phyloP scores from a whole-genome alignment of 176 grass and related monocot species.

The Secale cereale region DNA sequence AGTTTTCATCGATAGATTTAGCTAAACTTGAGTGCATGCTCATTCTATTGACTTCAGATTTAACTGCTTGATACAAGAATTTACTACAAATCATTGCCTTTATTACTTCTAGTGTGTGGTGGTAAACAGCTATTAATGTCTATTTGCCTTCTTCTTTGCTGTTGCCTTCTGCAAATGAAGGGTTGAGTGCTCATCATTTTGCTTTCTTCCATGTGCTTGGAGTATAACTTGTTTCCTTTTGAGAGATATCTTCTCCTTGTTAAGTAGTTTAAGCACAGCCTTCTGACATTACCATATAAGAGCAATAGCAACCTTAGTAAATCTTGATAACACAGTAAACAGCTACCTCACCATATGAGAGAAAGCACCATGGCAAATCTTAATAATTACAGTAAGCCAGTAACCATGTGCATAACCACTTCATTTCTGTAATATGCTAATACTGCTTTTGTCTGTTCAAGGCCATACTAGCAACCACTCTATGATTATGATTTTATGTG shows the following conservation, averaged over 20 bases:
- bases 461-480: conserved; percentile 6
- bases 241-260: conserved; percentile 1
- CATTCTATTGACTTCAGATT: conserved; percentile 33
- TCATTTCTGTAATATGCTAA: not conserved
- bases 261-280: not conserved
- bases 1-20: conserved; percentile 14
- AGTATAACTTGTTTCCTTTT: not conserved
- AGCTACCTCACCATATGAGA: not conserved
- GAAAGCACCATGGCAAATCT: conserved; percentile 6
- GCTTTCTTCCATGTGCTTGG: not conserved
- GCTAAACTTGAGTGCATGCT: conserved; percentile 17
- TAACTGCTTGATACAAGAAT: conserved; percentile 24
- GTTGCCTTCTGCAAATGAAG: not conserved
- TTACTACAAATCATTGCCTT: conserved; percentile 30
- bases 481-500: not conserved
- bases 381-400: conserved; percentile 16
- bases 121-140: conserved; percentile 21
- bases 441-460: conserved; percentile 17
- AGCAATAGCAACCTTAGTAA: not conserved
- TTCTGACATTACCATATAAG: not conserved
- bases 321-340: not conserved
- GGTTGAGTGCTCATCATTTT: conserved; percentile 12
- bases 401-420: conserved; percentile 1
- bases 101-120: conserved; percentile 17
- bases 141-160: conserved; percentile 7